Base-by-base conservation (phyloP, 805 yeast genomes). In the Lipomyces starkeyi region DNA sequence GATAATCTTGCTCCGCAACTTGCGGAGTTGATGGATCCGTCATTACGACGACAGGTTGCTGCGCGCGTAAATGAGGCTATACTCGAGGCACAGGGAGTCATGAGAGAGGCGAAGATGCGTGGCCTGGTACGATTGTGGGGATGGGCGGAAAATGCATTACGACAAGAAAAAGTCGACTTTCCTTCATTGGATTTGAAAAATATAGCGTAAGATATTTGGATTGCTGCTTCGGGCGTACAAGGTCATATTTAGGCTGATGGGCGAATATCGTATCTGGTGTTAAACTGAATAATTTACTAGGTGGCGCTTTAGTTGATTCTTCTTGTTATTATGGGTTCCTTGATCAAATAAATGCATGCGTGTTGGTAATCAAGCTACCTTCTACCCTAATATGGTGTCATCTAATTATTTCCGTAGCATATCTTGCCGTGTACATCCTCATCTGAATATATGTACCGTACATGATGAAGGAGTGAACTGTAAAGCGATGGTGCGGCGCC, bases 61-160 rank as follows among this genome's bases (percentile, higher is more conserved):
- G 83, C 86, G 49, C 76, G 87, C 52, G 92, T 93, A 13, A 93
- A 93, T 78, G 83, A 84, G 73, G 87, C 88, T 3, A 86, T 90
- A 7, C 78, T 91, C 57, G 75, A 76, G 52, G 73, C 74, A 7
- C 78, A 83, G 78, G 76, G 84, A 7, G 69, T 74, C 29, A 71
- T 69, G 43, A 74, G 75, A 3, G 77, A 76, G 37, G 74, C 80
- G 6, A 80, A 79, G 68, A 77, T 89, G 66, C 86, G 87, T 70
- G 83, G 85, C 64, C 78, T 88, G 34, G 80, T 87, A 61, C 86
- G 86, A 74, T 74, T 88, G 58, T 88, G 90, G 90, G 81, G 84
- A 2, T 86, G 90, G 81, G 85, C 89, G 8, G 91, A 87, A 73
- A 85, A 85, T 73, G 74, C 73, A 56, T 74, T 86, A 57, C 62